Percentiles rank a stretch among this genome's conserved stretches.
Evolutionary conservation across 2,329 filamentous ascomycete genomes (phyloP).

Genomic region (Aplosporella prunicola): DNA sequence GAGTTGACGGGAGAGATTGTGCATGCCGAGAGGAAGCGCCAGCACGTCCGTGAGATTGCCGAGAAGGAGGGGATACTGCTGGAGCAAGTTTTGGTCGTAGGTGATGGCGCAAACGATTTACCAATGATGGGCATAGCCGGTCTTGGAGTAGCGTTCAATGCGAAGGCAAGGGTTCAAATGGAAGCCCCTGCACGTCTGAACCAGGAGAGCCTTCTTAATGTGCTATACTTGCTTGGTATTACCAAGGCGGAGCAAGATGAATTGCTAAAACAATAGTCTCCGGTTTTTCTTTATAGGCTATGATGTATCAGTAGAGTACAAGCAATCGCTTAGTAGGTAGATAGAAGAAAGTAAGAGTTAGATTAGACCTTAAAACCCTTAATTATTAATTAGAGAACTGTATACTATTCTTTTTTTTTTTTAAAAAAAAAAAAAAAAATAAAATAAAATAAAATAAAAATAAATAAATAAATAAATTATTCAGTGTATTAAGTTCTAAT

Average conservation of each 20-base stretch:
- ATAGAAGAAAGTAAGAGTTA: no score
- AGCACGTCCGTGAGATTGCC: slow-evolving; percentile 63
- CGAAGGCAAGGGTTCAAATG: slow-evolving; percentile 73
- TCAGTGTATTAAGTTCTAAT: no score
- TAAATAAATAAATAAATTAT: no score
- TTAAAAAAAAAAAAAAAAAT: no score
- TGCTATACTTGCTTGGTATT: slow-evolving; percentile 67
- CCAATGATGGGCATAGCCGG: slow-evolving; percentile 70
- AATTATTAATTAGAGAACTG: no score
- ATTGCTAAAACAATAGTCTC: slow-evolving; percentile 30
- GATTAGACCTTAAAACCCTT: no score
- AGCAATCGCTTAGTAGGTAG: neutral
- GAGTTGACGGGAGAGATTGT: slow-evolving; percentile 65
- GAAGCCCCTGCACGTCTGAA: slow-evolving; percentile 66
- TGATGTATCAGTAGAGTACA: neutral
- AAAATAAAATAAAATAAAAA: no score
- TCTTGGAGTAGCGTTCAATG: slow-evolving; percentile 73
- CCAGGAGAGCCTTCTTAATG: slow-evolving; percentile 52
- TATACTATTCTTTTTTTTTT: no score
- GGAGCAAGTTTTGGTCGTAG: slow-evolving; percentile 62
- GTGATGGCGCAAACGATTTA: slow-evolving; percentile 75
- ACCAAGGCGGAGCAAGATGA: slow-evolving; percentile 52
- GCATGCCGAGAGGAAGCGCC: slow-evolving; percentile 64
- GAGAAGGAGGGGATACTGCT: slow-evolving; percentile 54
- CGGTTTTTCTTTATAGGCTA: neutral